These are phyloP conservation scores for Microglena sp. DNA, from an alignment of 139 green algal species.

Conservation along the genomic window DNA sequence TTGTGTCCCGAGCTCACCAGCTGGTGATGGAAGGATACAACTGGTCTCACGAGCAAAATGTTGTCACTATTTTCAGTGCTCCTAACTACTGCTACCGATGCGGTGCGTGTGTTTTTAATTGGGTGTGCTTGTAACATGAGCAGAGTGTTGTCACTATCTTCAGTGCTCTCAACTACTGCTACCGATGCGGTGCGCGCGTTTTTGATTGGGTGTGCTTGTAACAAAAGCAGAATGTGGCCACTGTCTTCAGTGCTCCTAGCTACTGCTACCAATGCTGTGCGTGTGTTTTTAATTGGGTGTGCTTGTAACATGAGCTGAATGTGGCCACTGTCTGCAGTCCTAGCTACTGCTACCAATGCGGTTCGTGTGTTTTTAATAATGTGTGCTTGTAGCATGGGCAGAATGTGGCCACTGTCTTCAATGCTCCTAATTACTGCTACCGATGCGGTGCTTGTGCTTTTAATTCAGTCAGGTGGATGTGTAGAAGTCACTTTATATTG, in stretches of 20 bases:
- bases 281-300: too few relatives aligned
- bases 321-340: too few relatives aligned
- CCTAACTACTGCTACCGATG: constrained; percentile 99
- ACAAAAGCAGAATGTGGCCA: constrained; percentile 95
- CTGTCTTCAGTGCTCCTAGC: constrained; percentile 97
- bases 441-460: constrained; percentile 70
- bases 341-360: too few relatives aligned
- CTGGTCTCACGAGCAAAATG: constrained; percentile 90
- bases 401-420: constrained; percentile 97
- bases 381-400: constrained; percentile 84
- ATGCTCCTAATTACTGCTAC: constrained; percentile 99
- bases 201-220: constrained; percentile 62
- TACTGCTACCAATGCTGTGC: constrained; percentile 94
- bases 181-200: constrained; percentile 77
- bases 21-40: constrained; percentile 98
- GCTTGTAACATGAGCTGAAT: too few relatives aligned
- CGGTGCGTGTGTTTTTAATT: constrained; percentile 65
- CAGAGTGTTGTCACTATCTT: constrained; percentile 98
- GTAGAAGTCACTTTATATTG: too few relatives aligned
- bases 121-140: constrained; percentile 80
- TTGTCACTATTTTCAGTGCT: constrained; percentile 97
- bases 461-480: too few relatives aligned
- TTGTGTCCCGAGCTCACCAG: constrained; percentile 95
- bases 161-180: constrained; percentile 98
- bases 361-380: too few relatives aligned